phyloP scores from a whole-genome alignment of 2,329 filamentous ascomycete species.

The Monosporascus sp. region DNA sequence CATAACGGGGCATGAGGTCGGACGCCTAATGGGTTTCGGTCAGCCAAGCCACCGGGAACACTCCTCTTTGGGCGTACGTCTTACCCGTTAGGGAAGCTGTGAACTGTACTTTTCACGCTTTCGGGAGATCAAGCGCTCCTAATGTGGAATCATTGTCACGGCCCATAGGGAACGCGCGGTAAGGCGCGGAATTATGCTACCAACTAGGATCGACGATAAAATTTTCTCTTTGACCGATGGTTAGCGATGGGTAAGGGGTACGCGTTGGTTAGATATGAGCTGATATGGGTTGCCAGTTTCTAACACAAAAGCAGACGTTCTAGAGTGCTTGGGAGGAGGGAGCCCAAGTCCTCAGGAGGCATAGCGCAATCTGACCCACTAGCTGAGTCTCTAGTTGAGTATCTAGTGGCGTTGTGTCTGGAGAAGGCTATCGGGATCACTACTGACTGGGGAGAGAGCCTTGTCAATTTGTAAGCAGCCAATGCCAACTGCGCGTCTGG shows the following conservation, averaged over 20 bases:
- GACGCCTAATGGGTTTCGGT: not conserved
- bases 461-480: too few relatives aligned
- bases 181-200: not conserved
- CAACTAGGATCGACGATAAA: not conserved
- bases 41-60: slow-evolving; percentile 10
- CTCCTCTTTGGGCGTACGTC: slow-evolving; percentile 2
- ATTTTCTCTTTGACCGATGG: not conserved
- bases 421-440: too few relatives aligned
- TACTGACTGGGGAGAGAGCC: too few relatives aligned
- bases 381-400: too few relatives aligned
- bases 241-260: not conserved
- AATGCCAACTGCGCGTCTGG: too few relatives aligned
- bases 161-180: not conserved
- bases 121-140: too few relatives aligned
- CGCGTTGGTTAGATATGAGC: not conserved
- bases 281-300: too few relatives aligned
- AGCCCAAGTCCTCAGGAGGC: too few relatives aligned
- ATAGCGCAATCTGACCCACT: too few relatives aligned
- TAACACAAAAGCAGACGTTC: not conserved
- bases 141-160: too few relatives aligned
- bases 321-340: not conserved
- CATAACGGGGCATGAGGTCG: not conserved
- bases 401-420: too few relatives aligned
- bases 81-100: slow-evolving; percentile 17
- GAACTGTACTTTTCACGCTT: slow-evolving; percentile 5